Base-by-base conservation (phyloP, 2,329 filamentous ascomycete genomes). In the Metarhizium sp. region DNA sequence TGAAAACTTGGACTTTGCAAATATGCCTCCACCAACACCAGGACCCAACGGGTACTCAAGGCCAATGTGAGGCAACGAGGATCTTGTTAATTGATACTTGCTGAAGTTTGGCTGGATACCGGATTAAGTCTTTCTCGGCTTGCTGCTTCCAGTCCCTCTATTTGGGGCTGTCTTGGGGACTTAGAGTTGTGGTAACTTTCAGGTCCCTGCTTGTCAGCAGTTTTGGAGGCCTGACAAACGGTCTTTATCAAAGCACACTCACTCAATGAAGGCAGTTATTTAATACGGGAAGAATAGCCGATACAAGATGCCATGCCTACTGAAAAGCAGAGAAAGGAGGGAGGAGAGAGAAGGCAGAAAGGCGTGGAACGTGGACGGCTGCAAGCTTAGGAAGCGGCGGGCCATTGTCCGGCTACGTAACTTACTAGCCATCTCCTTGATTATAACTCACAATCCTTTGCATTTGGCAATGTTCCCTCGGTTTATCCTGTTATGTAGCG, bases 1-100 rank as follows among this genome's bases (percentile, higher is more conserved):
- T 30, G 58, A 48, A 43, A 63, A 63, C 25, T 25, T 63, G 25
- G 53, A 59, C 36, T 55, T 60, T 50, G 50, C 48, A 18, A 54
- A 48, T 29, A 53, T 54, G 43, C 34, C 47, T 4, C 50, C 40
- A 8, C 20, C 32, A 11, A 18, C 29, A 3, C 13, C 20, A 11
- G 54, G 48, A 7, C 43, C 51, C 4, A 18, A n/a, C 18, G 45
- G 50, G 10, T 50, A 50, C 36, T 14, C 45, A 6, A 34, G 42
- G 50, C 36, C 29, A 32, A 46, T 57, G 50, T 52, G 20, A 52
- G 4, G 8, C 16, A 13, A 30, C 25, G 20, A 16, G 14, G 20
- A 48, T 29, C 3, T 48, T 30, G 20, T 48, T 29, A 32, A 30
- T 3, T 48, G 25, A 29, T 48, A 16, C 18, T 6, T 13, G 45